A percentile compares a stretch with the other conserved stretches of the same genome.
phyloP scores from a whole-genome alignment of 306 rosid genomes.

The Inga leiocalycina region DNA sequence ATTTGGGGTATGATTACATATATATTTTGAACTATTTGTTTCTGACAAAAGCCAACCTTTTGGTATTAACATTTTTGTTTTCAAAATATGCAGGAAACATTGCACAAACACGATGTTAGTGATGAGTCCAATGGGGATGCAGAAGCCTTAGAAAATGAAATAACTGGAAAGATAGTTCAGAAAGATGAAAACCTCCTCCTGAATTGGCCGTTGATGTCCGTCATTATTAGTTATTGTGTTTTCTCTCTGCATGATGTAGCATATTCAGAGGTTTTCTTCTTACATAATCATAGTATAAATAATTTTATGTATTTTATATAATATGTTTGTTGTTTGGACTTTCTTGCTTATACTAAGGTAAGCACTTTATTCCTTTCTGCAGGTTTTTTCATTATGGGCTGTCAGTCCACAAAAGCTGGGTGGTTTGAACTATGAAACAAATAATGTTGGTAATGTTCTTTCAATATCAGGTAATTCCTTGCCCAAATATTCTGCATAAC shows the following conservation, averaged over 20 bases:
- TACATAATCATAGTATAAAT: not conserved
- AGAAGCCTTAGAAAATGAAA: conserved; percentile 58
- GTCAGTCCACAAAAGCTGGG: no score
- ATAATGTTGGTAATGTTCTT: no score
- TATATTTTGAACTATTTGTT: no score
- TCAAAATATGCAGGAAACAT: conserved; percentile 65
- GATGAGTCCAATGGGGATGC: conserved; percentile 30
- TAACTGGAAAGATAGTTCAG: conserved; percentile 13
- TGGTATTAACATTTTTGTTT: not conserved
- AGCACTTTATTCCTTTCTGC: no score
- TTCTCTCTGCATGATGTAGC: not conserved
- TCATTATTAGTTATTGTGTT: conserved; percentile 48
- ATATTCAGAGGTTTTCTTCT: not conserved
- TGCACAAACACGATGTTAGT: conserved; percentile 56
- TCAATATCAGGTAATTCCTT: no score
- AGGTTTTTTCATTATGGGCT: no score
- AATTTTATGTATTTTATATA: not conserved
- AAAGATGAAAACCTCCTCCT: conserved; percentile 39
- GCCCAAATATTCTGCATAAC: no score
- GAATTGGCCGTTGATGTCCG: conserved; percentile 91
- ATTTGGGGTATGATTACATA: no score
- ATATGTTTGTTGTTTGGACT: no score
- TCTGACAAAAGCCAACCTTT: no score
- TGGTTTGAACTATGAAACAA: no score
- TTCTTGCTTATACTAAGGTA: no score